Base-by-base conservation (phyloP, 495 filamentous ascomycete species). In the Achaetomiella virescens region DNA sequence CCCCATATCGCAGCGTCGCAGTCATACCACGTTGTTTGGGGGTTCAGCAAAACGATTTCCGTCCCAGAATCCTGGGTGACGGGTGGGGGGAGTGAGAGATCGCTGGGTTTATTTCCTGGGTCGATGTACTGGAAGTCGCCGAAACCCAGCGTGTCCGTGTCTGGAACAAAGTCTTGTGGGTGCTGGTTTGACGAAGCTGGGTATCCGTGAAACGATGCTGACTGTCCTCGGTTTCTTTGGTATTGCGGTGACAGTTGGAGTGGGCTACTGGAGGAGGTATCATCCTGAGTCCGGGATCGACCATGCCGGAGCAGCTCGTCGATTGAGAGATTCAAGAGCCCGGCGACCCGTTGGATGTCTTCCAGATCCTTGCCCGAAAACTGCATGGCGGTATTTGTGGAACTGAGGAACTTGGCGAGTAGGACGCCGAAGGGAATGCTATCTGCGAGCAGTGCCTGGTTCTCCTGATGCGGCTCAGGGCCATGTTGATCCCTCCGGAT, bases 261-360 rank as follows among this genome's bases (percentile, higher is more conserved):
- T 15, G 50, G 38, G 20, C 35, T 49, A 20, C 12, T 40, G 10
- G 24, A 9, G 6, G 45, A 18, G 37, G 54, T 31, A 51, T 24
- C 21, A 24, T 50, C 44, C 29, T 48, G 42, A 24, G 22, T 27
- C 49, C 42, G 57, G 33, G 44, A 17, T 6, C 61, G 59, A n/a
- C 57, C 48, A 42, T 62, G 61, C 24, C 59, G 57, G 38, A 69
- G 55, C 43, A 69, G 54, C 54, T 69, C 66, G 46, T 69, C 66
- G 21, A 67, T 58, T 6, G 61, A 65, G 36, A 69, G 48, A 41
- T 61, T 57, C 17, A 69, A 37, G 6, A 69, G 59, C 14, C 66
- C 66, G 4, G 64, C 66, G 20, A 63, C 61, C 9, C 58, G 58
- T 49, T 63, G 66, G 22, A 69, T 59, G 43, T 63, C 64, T 22